Conservation (phyloP, 805 yeast species). For the Wickerhamomyces hampshirensis region DNA sequence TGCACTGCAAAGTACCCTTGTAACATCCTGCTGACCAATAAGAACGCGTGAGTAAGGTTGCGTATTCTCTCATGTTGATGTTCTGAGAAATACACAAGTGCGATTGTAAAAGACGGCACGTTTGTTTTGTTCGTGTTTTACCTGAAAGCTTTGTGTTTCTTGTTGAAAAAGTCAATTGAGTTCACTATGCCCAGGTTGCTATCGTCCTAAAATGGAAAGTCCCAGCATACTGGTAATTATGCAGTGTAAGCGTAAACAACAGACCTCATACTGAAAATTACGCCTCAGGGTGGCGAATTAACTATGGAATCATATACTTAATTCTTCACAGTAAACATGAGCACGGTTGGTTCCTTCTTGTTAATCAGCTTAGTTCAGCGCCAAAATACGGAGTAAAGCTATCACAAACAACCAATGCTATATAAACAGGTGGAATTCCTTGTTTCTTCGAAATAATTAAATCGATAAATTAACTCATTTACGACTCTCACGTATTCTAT, state of each 20-base stretch:
- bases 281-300: constrained; percentile 1
- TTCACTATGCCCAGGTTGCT: not conserved
- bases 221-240: constrained; percentile 8
- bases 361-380: constrained; percentile 1
- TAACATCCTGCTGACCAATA: no score
- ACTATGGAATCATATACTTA: not conserved
- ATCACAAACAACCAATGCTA: constrained; percentile 6
- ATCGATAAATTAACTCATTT: not conserved
- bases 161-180: not conserved
- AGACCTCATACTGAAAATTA: constrained; percentile 1
- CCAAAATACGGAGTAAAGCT: no score
- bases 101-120: constrained; percentile 7
- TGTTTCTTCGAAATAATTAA: not conserved
- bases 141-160: not conserved
- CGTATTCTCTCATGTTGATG: no score
- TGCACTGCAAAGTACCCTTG: no score
- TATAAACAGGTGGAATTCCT: constrained; percentile 10
- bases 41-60: no score
- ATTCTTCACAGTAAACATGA: constrained; percentile 1
- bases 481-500: no score
- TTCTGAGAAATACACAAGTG: constrained; percentile 7
- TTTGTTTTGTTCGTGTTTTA: not conserved
- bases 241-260: constrained; percentile 1
- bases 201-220: constrained; percentile 1
- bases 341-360: constrained; percentile 5